phyloP scores from a whole-genome alignment of 495 filamentous ascomycete genomes.

The Penicillium samsonianum region DNA sequence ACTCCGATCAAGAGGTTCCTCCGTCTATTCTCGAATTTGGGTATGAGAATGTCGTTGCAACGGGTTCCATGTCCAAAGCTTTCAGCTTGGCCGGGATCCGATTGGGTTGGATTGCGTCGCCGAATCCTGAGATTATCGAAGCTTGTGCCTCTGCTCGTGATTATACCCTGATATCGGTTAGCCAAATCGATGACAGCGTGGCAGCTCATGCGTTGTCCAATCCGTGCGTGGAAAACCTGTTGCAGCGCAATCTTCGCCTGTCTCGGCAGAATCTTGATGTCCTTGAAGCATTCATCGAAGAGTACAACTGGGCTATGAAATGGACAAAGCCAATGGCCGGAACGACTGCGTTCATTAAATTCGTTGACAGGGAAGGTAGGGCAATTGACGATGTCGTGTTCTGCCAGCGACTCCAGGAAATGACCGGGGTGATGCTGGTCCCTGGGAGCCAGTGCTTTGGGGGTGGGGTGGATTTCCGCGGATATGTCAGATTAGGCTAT shows the following conservation, averaged over 20 bases:
- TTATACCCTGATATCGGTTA: slow-evolving; percentile 86
- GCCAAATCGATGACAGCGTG: slow-evolving; percentile 75
- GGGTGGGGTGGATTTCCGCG: slow-evolving; percentile 63
- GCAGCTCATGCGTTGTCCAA: slow-evolving; percentile 68
- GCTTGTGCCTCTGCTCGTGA: slow-evolving; percentile 65
- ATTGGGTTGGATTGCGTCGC: slow-evolving; percentile 77
- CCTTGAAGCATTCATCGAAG: slow-evolving; percentile 62
- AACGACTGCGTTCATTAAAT: slow-evolving; percentile 79
- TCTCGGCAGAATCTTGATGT: slow-evolving; percentile 67
- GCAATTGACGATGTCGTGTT: slow-evolving; percentile 70
- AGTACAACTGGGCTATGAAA: slow-evolving; percentile 55
- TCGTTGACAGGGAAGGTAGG: slow-evolving; percentile 54
- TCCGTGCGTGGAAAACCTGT: slow-evolving; percentile 60
- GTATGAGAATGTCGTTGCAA: slow-evolving; percentile 69
- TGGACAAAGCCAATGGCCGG: slow-evolving; percentile 80
- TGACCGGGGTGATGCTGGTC: slow-evolving; percentile 73
- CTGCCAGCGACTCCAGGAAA: slow-evolving; percentile 64
- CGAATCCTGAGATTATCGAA: slow-evolving; percentile 61
- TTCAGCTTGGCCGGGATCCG: slow-evolving; percentile 82
- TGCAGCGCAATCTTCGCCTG: slow-evolving; percentile 67
- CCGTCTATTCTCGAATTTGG: slow-evolving; percentile 67
- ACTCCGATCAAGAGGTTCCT: slow-evolving; percentile 54
- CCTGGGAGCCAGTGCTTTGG: slow-evolving; percentile 80
- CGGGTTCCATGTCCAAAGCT: slow-evolving; percentile 83
- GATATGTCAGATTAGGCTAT: slow-evolving; percentile 78